Evolutionary conservation across 768 basidiomycete species (phyloP).

Genomic region (Sarcodon aspratus): DNA sequence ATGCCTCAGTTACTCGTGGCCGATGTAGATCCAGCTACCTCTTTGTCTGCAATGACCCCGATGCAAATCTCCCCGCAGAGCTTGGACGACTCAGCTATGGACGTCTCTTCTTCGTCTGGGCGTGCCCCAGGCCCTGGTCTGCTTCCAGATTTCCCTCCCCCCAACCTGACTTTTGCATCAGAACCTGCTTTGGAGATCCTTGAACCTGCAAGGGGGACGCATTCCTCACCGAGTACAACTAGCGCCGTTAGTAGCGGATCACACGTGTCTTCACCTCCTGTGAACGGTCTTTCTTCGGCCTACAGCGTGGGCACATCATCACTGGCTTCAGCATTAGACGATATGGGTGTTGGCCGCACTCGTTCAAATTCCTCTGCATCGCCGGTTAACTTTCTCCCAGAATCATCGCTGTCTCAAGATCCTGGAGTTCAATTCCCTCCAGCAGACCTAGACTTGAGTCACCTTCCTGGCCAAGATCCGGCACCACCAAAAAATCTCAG

Average conservation of each 20-base stretch:
- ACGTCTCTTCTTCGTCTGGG: conserved; percentile 10
- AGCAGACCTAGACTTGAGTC: conserved; percentile 13
- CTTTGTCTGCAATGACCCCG: conserved; percentile 10
- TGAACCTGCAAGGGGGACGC: conserved; percentile 14
- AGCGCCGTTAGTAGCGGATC: conserved; percentile 20
- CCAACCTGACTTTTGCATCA: conserved; percentile 23
- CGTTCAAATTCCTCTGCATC: conserved; percentile 23
- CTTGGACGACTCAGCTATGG: conserved; percentile 12
- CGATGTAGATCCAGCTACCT: conserved; percentile 10
- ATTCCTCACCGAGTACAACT: conserved; percentile 20
- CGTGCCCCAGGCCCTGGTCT: conserved; percentile 23
- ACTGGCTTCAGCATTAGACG: conserved; percentile 22
- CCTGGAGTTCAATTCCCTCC: conserved; percentile 8
- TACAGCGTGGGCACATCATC: conserved; percentile 19
- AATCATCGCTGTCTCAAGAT: not conserved
- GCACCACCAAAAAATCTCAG: conserved; percentile 28
- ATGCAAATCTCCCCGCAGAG: conserved; percentile 10
- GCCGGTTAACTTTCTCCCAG: conserved; percentile 11
- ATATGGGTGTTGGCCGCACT: conserved; percentile 14
- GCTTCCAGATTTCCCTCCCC: conserved; percentile 29
- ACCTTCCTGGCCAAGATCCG: conserved; percentile 15
- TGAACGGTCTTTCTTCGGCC: conserved; percentile 18
- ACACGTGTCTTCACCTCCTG: conserved; percentile 20
- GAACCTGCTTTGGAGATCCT: conserved; percentile 18
- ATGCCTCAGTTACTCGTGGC: conserved; percentile 12